A percentile compares a stretch with the other conserved stretches of the same genome.
phyloP scores from a whole-genome alignment of 805 yeast species.

The Candida succiphila region DNA sequence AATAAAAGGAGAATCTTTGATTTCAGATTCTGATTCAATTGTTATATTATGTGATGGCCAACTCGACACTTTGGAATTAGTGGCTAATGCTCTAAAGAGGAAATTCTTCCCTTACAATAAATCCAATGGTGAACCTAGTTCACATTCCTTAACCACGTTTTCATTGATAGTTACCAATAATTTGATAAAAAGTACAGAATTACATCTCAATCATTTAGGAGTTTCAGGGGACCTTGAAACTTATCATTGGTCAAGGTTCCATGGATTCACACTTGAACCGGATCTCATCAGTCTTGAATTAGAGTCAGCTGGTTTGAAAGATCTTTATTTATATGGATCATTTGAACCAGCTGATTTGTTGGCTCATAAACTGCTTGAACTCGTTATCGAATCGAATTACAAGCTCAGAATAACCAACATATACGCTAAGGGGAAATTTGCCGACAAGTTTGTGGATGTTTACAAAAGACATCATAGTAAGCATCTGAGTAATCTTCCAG shows the following conservation, averaged over 20 bases:
- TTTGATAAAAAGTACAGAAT: slow-evolving; percentile 6
- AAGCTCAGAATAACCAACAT: slow-evolving; percentile 41
- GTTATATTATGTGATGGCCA: slow-evolving; percentile 14
- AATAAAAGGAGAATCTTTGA: slow-evolving; percentile 10
- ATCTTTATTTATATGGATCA: slow-evolving; percentile 34
- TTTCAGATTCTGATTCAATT: slow-evolving; percentile 10
- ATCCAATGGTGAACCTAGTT: slow-evolving; percentile 2
- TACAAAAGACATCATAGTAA: slow-evolving; percentile 21
- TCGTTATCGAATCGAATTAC: slow-evolving; percentile 30
- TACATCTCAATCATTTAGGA: slow-evolving; percentile 14
- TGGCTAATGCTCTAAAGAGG: slow-evolving; percentile 6
- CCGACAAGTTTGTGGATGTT: slow-evolving; percentile 38
- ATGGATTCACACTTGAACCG: slow-evolving; percentile 7
- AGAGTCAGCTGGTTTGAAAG: slow-evolving; percentile 16
- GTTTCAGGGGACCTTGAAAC: slow-evolving; percentile 16
- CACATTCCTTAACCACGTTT: no score
- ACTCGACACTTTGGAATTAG: slow-evolving; percentile 4
- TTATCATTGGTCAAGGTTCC: slow-evolving; percentile 12
- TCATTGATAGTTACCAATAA: slow-evolving; percentile 10
- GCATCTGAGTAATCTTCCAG: slow-evolving; percentile 19
- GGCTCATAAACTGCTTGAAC: slow-evolving; percentile 37
- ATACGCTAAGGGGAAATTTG: slow-evolving; percentile 49
- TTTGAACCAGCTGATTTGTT: slow-evolving; percentile 35
- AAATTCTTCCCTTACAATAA: slow-evolving; percentile 8
- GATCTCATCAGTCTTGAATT: slow-evolving; percentile 6